Evolutionary conservation across 2,329 filamentous ascomycete species (phyloP).

Genomic region (Paramyrothecium sp.): DNA sequence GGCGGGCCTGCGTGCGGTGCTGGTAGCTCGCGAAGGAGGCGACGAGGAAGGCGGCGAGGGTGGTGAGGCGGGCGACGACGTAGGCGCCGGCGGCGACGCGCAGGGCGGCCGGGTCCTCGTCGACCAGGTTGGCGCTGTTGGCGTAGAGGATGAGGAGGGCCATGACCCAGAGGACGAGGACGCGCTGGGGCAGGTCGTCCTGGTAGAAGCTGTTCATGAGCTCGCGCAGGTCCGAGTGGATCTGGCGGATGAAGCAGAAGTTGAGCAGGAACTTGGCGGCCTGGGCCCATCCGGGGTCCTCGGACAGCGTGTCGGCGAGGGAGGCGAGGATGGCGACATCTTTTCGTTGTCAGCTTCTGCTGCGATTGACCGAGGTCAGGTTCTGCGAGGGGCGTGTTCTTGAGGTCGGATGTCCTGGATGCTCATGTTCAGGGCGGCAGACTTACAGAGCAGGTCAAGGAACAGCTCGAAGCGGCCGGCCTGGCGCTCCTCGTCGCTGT

Average conservation of each 20-base stretch:
- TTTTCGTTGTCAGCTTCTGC: constrained; percentile 8
- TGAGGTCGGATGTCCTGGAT: no score
- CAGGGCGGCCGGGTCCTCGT: constrained; percentile 41
- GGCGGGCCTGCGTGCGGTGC: constrained; percentile 42
- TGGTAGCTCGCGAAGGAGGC: constrained; percentile 46
- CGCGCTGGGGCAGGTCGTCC: constrained; percentile 45
- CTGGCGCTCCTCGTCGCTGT: constrained; percentile 40
- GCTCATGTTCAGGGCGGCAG: no score
- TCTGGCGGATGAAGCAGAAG: constrained; percentile 47
- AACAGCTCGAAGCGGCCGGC: constrained; percentile 48
- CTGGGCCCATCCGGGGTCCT: constrained; percentile 39
- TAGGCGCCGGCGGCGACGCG: constrained; percentile 45
- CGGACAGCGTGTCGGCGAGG: constrained; percentile 45
- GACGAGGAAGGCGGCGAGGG: constrained; percentile 36
- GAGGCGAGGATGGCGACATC: constrained; percentile 48
- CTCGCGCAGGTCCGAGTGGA: constrained; percentile 48
- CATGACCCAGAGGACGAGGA: constrained; percentile 50
- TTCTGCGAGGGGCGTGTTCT: no score
- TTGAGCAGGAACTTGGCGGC: constrained; percentile 48
- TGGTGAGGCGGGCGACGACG: constrained; percentile 40
- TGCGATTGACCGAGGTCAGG: background rate
- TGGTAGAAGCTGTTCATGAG: constrained; percentile 53
- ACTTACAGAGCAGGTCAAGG: constrained; percentile 44
- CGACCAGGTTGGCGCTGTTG: constrained; percentile 44
- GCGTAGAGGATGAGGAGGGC: constrained; percentile 44